Conservation (phyloP, 129 eudicot species). For the Ambrosia trifida region DNA sequence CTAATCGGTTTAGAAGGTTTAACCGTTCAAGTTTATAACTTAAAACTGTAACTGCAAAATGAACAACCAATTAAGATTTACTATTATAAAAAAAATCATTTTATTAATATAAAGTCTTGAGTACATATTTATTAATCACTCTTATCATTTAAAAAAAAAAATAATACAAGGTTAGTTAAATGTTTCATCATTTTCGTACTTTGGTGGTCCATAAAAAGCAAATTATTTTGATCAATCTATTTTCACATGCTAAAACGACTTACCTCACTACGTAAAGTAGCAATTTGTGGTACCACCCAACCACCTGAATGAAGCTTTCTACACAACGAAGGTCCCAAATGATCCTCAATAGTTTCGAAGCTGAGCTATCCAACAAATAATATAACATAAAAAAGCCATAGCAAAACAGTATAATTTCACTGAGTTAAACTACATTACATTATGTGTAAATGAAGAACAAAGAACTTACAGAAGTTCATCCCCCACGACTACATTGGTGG, state of each 20-base stretch:
- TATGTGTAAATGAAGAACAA: conserved; percentile 19
- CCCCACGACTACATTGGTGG: conserved; percentile 83
- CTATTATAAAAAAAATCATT: no score
- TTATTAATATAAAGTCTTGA: no score
- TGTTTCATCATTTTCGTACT: no score
- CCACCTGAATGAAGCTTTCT: conserved; percentile 72
- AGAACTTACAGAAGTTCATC: conserved; percentile 92
- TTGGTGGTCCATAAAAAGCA: neutral
- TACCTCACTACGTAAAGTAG: conserved; percentile 72
- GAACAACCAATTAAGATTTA: no score
- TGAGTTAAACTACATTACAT: neutral
- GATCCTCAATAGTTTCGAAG: conserved; percentile 69
- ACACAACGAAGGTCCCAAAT: conserved; percentile 64
- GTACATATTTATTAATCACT: no score
- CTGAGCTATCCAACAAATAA: no score
- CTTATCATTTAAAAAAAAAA: no score
- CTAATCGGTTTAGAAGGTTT: no score
- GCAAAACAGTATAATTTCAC: conserved; percentile 15
- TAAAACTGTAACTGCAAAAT: no score
- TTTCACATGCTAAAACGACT: conserved; percentile 22
- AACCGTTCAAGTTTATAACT: no score
- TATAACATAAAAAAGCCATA: no score
- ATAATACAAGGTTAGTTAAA: no score
- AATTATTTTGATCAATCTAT: neutral
- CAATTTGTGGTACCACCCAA: conserved; percentile 60